These are phyloP conservation scores for Phaeotremella fagi DNA, from an alignment of 768 basidiomycete species.

Conservation along the genomic window DNA sequence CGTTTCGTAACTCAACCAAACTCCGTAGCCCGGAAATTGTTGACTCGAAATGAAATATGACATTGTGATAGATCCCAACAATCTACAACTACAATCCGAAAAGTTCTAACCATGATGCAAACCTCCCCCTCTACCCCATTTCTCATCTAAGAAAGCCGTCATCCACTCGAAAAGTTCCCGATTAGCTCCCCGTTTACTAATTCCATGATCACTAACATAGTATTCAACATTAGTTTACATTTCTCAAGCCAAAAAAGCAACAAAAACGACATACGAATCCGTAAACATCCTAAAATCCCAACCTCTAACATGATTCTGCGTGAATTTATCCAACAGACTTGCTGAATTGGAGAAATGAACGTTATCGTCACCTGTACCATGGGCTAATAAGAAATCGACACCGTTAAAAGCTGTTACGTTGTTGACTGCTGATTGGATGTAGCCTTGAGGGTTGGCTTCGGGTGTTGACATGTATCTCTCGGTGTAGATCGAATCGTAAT, in stretches of 20 bases:
- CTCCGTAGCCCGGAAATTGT: no score
- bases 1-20: no score
- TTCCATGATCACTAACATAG: slow-evolving; percentile 67
- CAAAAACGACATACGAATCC: slow-evolving; percentile 64
- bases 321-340: slow-evolving; percentile 88
- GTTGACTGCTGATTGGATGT: slow-evolving; percentile 79
- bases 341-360: slow-evolving; percentile 89
- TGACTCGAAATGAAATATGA: not conserved
- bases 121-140: slow-evolving; percentile 63
- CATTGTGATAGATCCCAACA: not conserved
- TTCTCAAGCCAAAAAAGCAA: not conserved
- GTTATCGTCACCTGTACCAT: slow-evolving; percentile 94
- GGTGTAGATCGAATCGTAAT: slow-evolving; percentile 83
- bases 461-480: slow-evolving; percentile 95
- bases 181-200: slow-evolving; percentile 67
- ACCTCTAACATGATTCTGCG: slow-evolving; percentile 64
- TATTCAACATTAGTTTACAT: not conserved
- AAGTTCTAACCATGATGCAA: not conserved
- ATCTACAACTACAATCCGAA: not conserved
- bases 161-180: slow-evolving; percentile 83
- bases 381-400: slow-evolving; percentile 75
- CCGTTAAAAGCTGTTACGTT: slow-evolving; percentile 81
- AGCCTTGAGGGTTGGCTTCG: slow-evolving; percentile 72
- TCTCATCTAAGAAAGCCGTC: slow-evolving; percentile 76
- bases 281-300: slow-evolving; percentile 90